These are phyloP conservation scores for Pythium angustatum DNA, from an alignment of 352 stramenopile genomes.

Conservation along the genomic window DNA sequence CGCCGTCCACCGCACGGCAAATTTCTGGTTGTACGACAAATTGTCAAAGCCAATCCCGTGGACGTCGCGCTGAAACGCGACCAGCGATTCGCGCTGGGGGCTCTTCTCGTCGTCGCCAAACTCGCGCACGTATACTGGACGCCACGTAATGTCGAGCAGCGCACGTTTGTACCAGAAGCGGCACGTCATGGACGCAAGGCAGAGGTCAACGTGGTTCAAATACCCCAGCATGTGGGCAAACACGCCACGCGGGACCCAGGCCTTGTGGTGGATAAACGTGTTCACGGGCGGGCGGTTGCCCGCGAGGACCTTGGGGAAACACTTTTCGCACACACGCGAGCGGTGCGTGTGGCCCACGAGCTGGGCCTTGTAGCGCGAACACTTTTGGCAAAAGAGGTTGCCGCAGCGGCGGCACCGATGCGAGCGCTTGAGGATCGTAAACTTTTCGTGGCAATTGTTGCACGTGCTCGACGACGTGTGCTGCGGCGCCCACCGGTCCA, in stretches of 20 bases:
- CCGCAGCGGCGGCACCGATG: constrained; percentile 81
- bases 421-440: constrained; percentile 77
- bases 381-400: constrained; percentile 83
- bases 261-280: constrained; percentile 86
- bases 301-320: constrained; percentile 83
- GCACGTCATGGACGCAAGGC: constrained; percentile 83
- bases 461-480: constrained; percentile 69
- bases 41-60: constrained; percentile 86
- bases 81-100: constrained; percentile 74
- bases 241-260: constrained; percentile 80
- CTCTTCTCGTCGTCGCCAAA: constrained; percentile 84
- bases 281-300: constrained; percentile 74
- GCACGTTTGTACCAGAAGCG: constrained; percentile 87
- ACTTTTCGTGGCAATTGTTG: constrained; percentile 79
- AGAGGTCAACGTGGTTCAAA: constrained; percentile 85
- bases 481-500: constrained; percentile 71
- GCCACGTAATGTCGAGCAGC: constrained; percentile 84
- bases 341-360: constrained; percentile 82
- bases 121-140: constrained; percentile 79
- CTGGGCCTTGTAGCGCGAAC: constrained; percentile 75
- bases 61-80: constrained; percentile 86
- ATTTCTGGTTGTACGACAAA: constrained; percentile 86
- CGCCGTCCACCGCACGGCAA: constrained; percentile 77
- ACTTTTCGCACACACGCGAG: constrained; percentile 82
- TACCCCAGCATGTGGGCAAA: constrained; percentile 89